phyloP scores from a whole-genome alignment of 192 early-diverging fungal genomes.

The Diversispora epigaea region DNA sequence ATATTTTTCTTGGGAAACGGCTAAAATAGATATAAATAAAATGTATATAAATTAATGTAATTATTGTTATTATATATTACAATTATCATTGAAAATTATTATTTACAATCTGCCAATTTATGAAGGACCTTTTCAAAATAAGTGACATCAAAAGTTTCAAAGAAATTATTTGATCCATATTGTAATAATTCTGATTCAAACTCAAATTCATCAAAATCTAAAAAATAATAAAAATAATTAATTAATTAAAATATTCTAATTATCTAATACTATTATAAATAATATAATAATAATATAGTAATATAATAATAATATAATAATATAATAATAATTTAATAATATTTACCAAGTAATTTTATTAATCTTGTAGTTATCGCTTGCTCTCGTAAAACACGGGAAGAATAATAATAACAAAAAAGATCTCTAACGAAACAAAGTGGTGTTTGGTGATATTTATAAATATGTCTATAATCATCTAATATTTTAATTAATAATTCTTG shows the following conservation, averaged over 20 bases:
- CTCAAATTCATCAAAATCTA: conserved; percentile 48
- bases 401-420: conserved; percentile 66
- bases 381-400: conserved; percentile 61
- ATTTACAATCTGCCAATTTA: conserved; percentile 51
- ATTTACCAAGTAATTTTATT: conserved; percentile 59
- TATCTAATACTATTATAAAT: background rate
- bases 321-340: background rate
- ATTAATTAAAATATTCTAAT: conserved; percentile 42
- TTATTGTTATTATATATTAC: background rate
- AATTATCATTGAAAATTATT: background rate
- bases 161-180: conserved; percentile 37
- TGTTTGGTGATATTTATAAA: conserved; percentile 65
- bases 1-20: conserved; percentile 53
- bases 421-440: conserved; percentile 69
- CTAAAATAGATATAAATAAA: conserved; percentile 19
- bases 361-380: conserved; percentile 55
- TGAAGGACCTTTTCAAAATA: conserved; percentile 55
- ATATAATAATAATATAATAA: too few species aligned
- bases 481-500: conserved; percentile 57
- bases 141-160: conserved; percentile 45
- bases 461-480: conserved; percentile 61
- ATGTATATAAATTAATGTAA: background rate
- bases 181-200: conserved; percentile 40
- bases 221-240: conserved; percentile 39
- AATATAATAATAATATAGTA: too few species aligned